Percentiles rank a stretch among this genome's conserved stretches.
Evolutionary conservation across 768 basidiomycete species (phyloP).

Genomic region (Mycena vulgaris): DNA sequence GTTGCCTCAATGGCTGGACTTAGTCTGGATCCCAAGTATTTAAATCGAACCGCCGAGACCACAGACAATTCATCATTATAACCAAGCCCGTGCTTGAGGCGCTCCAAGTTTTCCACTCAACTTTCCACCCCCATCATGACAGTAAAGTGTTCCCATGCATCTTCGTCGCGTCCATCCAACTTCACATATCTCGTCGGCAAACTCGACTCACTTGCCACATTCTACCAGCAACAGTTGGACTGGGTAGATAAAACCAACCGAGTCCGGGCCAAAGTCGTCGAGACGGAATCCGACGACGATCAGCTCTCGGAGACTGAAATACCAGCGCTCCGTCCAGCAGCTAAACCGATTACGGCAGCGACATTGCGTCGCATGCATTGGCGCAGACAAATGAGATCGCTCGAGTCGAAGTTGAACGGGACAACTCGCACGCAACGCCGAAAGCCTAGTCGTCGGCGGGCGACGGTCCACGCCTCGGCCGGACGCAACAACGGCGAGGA

Average conservation of each 20-base stretch:
- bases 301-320: conserved; percentile 23
- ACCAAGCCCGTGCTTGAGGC: background rate
- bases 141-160: background rate
- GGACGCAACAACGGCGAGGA: background rate
- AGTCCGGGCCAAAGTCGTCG: conserved; percentile 14
- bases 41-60: conserved; percentile 27
- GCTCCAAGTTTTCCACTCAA: background rate
- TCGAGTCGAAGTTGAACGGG: conserved; percentile 35
- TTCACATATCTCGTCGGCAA: conserved; percentile 30
- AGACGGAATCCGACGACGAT: conserved; percentile 32
- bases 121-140: background rate
- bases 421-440: conserved; percentile 11
- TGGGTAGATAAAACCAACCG: conserved; percentile 29
- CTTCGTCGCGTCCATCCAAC: background rate
- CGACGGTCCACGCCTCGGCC: background rate
- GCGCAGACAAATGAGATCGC: conserved; percentile 35
- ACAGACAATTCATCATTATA: background rate
- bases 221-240: conserved; percentile 34
- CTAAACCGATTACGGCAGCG: background rate
- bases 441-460: background rate
- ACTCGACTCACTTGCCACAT: conserved; percentile 32
- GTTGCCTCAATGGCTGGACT: conserved; percentile 9
- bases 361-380: conserved; percentile 27
- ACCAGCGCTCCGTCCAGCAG: background rate
- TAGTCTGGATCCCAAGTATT: conserved; percentile 16